Base-by-base conservation (phyloP, 495 filamentous ascomycete genomes). In the Amphirosellinia nigrospora region DNA sequence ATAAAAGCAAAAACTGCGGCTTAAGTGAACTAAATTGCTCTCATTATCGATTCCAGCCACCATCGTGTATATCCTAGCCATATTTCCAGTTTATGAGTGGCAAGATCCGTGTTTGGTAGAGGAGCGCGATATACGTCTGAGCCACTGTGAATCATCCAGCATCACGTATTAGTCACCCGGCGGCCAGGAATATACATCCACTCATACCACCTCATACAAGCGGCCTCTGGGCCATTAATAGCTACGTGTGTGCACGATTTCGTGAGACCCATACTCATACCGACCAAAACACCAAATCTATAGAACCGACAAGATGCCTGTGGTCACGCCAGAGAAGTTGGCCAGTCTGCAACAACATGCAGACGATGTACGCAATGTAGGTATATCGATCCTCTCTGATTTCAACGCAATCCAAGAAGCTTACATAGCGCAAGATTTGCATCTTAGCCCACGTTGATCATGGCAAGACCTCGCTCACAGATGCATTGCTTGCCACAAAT, bases 381-480 rank as follows among this genome's bases (percentile, higher is more conserved):
- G 84, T 79, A 77, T 65, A 74, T 23, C 5, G 77, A 75, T 75
- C 79, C 80, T 75, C 78, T 75, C 73, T 43, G 13, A 65, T 70
- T 66, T 80, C 73, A 62, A 68, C n/a, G n/a, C 45, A 38, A 9
- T 46, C 16, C 10, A 16, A 65, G 28, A 28, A 28, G 13, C 71
- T 73, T 66, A 58, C 71, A 52, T n/a, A 15, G 62, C 34, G 10
- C 34, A 65, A 98, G 94, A 97, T 99, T 70, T 99, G 96, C 81
- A 97, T 99, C 75, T 84, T 99, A 64, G 96, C 96, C 38, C 96
- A 99, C 78, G 96, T 99, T 75, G 96, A 99, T 77, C 96, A 99
- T 86, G 96, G 96, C 73, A 99, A 99, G 82, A 99, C 96, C 7
- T 98, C 96, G 26, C 90, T 99, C 71, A 96, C 94, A 53, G 96